phyloP scores from a whole-genome alignment of 371 early-diverging fungal species.

The Lichtheimia ornata region DNA sequence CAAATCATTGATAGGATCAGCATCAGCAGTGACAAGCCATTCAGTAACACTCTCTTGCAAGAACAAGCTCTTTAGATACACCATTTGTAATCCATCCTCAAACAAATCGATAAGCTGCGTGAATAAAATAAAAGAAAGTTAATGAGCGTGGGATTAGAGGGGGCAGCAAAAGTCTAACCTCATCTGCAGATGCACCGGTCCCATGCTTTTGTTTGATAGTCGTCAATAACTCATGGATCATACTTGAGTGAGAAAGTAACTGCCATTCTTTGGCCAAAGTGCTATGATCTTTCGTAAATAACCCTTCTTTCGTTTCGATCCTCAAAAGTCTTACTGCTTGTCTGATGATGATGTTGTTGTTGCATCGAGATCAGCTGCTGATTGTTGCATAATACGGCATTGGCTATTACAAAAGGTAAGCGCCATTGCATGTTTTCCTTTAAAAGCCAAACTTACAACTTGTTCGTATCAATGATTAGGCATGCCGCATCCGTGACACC shows the following conservation, averaged over 20 bases:
- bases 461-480: constrained; percentile 59
- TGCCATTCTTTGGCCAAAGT: constrained; percentile 17
- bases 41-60: constrained; percentile 41
- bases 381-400: constrained; percentile 36
- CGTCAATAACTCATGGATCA: constrained; percentile 29
- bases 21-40: constrained; percentile 13
- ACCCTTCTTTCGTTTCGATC: background rate
- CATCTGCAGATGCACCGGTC: constrained; percentile 25
- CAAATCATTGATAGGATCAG: constrained; percentile 18
- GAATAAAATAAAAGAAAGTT: no score
- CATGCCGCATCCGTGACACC: constrained; percentile 49
- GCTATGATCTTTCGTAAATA: background rate
- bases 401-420: constrained; percentile 23
- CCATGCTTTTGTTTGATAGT: constrained; percentile 29
- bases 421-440: background rate
- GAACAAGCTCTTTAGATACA: constrained; percentile 42
- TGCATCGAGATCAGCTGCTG: constrained; percentile 13
- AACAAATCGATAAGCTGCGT: constrained; percentile 23
- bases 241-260: constrained; percentile 23
- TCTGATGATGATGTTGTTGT: constrained; percentile 8
- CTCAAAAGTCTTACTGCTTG: constrained; percentile 2
- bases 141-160: background rate
- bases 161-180: constrained; percentile 19
- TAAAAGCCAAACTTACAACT: constrained; percentile 28
- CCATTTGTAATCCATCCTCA: constrained; percentile 44